phyloP scores from a whole-genome alignment of 345 rosid species.

The Gossypium turneri region DNA sequence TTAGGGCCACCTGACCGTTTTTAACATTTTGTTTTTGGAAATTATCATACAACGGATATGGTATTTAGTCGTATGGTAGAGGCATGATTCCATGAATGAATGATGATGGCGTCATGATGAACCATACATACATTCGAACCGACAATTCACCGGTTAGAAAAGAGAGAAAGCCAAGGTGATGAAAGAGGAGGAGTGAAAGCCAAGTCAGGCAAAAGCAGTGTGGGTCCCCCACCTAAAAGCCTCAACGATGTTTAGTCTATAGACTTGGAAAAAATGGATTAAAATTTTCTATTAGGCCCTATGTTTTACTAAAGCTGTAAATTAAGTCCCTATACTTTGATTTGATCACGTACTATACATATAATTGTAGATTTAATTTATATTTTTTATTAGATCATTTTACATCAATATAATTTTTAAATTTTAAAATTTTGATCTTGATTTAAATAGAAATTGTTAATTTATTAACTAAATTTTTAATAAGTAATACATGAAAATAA shows the following conservation, averaged over 20 bases:
- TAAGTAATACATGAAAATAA: too few species aligned
- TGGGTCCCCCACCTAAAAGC: not conserved
- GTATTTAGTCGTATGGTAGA: too few species aligned
- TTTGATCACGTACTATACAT: fast-evolving
- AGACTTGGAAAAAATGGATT: too few species aligned
- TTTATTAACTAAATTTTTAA: too few species aligned
- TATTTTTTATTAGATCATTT: too few species aligned
- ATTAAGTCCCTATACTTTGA: too few species aligned
- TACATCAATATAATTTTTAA: fast-evolving
- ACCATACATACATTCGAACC: not conserved
- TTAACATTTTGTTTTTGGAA: not conserved
- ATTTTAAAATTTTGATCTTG: too few species aligned
- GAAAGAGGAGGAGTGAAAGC: not conserved
- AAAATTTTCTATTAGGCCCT: too few species aligned
- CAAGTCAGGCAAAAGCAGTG: not conserved
- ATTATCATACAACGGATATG: not conserved
- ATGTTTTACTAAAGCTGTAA: too few species aligned
- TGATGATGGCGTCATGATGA: not conserved
- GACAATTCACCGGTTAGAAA: not conserved
- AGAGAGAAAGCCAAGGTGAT: too few species aligned
- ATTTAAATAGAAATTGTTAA: too few species aligned
- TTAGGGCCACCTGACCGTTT: not conserved
- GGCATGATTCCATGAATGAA: not conserved
- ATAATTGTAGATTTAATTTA: too few species aligned
- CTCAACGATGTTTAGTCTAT: not conserved